Percentiles rank a stretch among this genome's conserved stretches.
Conservation (phyloP, 1,139 yeast species). For the Protomyces pachydermus region DNA sequence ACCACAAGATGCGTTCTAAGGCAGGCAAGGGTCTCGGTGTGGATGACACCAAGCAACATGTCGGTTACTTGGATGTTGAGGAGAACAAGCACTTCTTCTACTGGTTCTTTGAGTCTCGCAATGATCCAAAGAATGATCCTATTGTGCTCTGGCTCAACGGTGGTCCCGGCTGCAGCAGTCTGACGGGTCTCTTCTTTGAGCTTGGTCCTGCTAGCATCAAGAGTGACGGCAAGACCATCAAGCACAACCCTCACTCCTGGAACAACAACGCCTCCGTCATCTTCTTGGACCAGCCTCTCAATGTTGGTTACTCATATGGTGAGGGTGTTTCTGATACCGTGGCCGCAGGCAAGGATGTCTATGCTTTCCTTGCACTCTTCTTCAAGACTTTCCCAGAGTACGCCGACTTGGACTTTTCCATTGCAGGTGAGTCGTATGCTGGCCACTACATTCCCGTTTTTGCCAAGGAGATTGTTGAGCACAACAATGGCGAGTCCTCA, state of each 20-base stretch:
- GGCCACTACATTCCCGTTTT: slow-evolving; percentile 96
- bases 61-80: slow-evolving; percentile 81
- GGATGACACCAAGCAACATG: slow-evolving; percentile 59
- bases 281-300: slow-evolving; percentile 91
- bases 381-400: slow-evolving; percentile 88
- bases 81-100: slow-evolving; percentile 78
- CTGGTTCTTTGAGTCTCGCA: slow-evolving; percentile 87
- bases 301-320: slow-evolving; percentile 87
- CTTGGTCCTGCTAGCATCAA: slow-evolving; percentile 79
- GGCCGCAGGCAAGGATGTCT: slow-evolving; percentile 89
- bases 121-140: slow-evolving; percentile 82
- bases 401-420: slow-evolving; percentile 69
- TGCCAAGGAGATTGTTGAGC: slow-evolving; percentile 78
- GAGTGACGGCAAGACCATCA: slow-evolving; percentile 58
- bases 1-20: slow-evolving; percentile 59
- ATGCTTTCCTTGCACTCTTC: slow-evolving; percentile 84
- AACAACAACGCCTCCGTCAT: slow-evolving; percentile 83
- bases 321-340: slow-evolving; percentile 60
- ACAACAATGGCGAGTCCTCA: slow-evolving; percentile 38
- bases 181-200: slow-evolving; percentile 88
- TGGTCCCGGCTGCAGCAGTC: slow-evolving; percentile 72
- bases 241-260: slow-evolving; percentile 74
- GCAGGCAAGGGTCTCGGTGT: slow-evolving; percentile 52
- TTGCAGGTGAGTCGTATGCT: slow-evolving; percentile 98
- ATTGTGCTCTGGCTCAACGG: slow-evolving; percentile 88